Evolutionary conservation across 371 early-diverging fungal species (phyloP).

Genomic region (Smittium mucronatum): DNA sequence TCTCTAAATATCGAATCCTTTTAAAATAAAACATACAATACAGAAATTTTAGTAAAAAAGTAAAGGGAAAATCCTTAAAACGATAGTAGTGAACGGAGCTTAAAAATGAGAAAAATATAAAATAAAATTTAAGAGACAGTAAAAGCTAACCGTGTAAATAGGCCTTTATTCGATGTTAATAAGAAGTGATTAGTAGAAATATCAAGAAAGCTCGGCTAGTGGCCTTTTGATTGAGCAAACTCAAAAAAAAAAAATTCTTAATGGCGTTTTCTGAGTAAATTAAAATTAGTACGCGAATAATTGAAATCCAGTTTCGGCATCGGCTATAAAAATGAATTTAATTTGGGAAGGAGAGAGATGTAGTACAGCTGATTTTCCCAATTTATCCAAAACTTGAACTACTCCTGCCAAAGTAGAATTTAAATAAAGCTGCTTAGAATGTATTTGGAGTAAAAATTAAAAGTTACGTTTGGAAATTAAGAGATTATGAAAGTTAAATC

Average conservation of each 20-base stretch:
- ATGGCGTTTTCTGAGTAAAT: neutral
- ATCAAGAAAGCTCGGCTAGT: too few relatives aligned
- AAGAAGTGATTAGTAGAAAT: too few relatives aligned
- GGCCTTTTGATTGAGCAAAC: neutral
- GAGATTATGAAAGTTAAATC: neutral
- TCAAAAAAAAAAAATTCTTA: neutral
- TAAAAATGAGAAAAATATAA: neutral
- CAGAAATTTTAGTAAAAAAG: neutral
- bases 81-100: neutral
- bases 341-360: conserved; percentile 23
- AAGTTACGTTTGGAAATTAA: too few relatives aligned
- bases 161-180: neutral
- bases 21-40: neutral
- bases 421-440: too few relatives aligned
- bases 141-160: conserved; percentile 4
- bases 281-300: conserved; percentile 22
- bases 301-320: conserved; percentile 27
- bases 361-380: conserved; percentile 24
- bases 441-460: too few relatives aligned
- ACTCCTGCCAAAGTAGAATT: too few relatives aligned
- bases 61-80: neutral
- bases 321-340: conserved; percentile 28
- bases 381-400: conserved; percentile 30
- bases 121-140: neutral
- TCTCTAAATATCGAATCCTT: conserved; percentile 23